Evolutionary conservation across 805 yeast species (phyloP).

Genomic region (Yamadazyma philogaea): DNA sequence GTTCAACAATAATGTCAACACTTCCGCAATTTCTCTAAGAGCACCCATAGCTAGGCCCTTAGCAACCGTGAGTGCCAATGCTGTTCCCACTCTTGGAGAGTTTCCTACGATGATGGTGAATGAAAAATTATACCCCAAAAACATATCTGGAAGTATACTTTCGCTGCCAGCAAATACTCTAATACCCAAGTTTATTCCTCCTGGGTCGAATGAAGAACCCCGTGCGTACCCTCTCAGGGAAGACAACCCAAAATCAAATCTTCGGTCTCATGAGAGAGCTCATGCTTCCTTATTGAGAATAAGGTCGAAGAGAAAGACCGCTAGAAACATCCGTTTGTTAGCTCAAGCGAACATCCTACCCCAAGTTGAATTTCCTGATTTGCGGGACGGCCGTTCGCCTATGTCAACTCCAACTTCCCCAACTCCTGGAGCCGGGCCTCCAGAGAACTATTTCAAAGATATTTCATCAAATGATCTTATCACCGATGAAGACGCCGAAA

Average conservation of each 20-base stretch:
- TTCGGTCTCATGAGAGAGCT: conserved; percentile 57
- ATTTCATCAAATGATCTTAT: not conserved
- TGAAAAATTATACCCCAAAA: conserved; percentile 26
- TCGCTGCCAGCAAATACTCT: conserved; percentile 12
- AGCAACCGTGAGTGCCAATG: conserved; percentile 17
- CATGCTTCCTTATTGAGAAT: conserved; percentile 63
- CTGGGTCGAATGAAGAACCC: not conserved
- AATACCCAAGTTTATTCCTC: conserved; percentile 9
- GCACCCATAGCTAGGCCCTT: conserved; percentile 16
- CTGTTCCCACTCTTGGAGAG: conserved; percentile 43
- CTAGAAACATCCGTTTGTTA: conserved; percentile 25
- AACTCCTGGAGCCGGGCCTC: conserved; percentile 6
- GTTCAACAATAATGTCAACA: conserved; percentile 21
- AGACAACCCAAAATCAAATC: conserved; percentile 27
- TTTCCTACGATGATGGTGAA: conserved; percentile 36
- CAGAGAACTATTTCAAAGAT: conserved; percentile 4
- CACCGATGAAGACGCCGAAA: not conserved
- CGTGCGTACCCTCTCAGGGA: conserved; percentile 14
- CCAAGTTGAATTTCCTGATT: conserved; percentile 18
- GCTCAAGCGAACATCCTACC: conserved; percentile 22
- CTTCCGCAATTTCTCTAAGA: conserved; percentile 19
- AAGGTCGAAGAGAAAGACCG: conserved; percentile 51
- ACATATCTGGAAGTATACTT: not conserved
- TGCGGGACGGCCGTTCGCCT: conserved; percentile 14
- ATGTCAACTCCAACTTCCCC: conserved; percentile 19